Evolutionary conservation across 495 filamentous ascomycete species (phyloP), one percentile per base, ranked within the genome.

Genomic region (Staphylotrichum tortipilum): DNA sequence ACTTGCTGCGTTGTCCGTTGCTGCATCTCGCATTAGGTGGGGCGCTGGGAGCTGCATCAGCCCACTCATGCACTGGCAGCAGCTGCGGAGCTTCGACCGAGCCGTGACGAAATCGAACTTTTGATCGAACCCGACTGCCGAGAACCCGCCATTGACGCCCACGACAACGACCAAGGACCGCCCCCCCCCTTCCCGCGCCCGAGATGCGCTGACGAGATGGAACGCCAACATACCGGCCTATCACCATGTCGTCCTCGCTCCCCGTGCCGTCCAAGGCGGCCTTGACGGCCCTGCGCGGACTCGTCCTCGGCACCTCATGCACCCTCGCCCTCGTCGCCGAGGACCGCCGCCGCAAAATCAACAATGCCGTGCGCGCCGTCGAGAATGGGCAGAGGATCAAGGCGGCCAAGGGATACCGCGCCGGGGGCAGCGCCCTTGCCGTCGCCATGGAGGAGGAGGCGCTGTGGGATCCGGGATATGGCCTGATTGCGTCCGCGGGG

Each of bases 241-340:
- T n/a, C 29, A 39, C 50, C 59, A 73, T 74, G 69, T 65, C 69
- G 44, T 55, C 62, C 40, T 65, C 68, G 36, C 67, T 75, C 31
- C 71, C 71, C 51, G 68, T 77, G 37, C 74, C 75, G 30, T 78
- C 76, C 48, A 77, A 76, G 64, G 72, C 70, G 43, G 76, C 72
- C 52, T 57, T 78, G 45, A 71, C 72, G 50, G 69, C 73, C 39
- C 68, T 80, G 33, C 74, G 73, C 37, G 68, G 72, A 39, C 64
- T 80, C 42, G 69, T 71, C 42, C 50, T 78, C 0, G 75, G 75
- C 45, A 74, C 74, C 4, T 72, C 76, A 3, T 78, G 75, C 62
- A 74, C 72, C 21, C 58, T 80, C 48, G 72, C 71, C 48, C 61
- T 75, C 19, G 54, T 80, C 40, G 61, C 74, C 54, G 77, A 80